These are phyloP conservation scores for Leishmania amazonensis DNA, from an alignment of 208 protist species.

Conservation along the genomic window DNA sequence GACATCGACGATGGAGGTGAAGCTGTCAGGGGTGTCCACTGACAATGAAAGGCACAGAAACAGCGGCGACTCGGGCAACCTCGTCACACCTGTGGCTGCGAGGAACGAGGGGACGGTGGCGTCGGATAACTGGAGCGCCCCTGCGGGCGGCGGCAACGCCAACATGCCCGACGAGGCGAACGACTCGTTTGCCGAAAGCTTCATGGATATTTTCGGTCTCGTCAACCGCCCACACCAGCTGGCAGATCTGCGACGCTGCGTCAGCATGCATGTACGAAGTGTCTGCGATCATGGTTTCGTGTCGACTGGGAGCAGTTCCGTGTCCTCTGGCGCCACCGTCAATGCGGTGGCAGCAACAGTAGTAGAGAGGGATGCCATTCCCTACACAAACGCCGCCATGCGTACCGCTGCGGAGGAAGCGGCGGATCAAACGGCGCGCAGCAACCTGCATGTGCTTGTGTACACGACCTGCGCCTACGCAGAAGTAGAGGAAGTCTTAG, in stretches of 20 bases:
- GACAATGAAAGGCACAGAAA: background rate
- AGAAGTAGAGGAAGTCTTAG: constrained; percentile 54
- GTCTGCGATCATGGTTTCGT: background rate
- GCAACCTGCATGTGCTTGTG: constrained; percentile 57
- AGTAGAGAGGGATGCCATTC: constrained; percentile 1
- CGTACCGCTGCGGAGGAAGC: constrained; percentile 6
- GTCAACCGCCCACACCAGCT: constrained; percentile 29
- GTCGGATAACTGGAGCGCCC: background rate
- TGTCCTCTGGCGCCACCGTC: background rate
- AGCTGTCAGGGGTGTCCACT: background rate
- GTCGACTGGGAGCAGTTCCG: background rate
- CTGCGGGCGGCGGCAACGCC: background rate
- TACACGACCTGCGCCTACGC: constrained; percentile 39
- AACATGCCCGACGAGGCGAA: constrained; percentile 18
- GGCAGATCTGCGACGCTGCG: constrained; percentile 20
- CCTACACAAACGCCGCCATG: background rate
- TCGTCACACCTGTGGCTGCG: background rate
- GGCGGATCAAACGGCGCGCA: constrained; percentile 16
- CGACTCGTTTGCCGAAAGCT: constrained; percentile 35
- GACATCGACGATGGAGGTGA: constrained; percentile 1
- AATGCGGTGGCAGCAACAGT: background rate
- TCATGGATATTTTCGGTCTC: constrained; percentile 35
- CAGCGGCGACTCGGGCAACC: constrained; percentile 3
- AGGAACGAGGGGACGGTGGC: background rate
- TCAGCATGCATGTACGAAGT: constrained; percentile 8